These are phyloP conservation scores for Geotrichum histeridarum DNA, from an alignment of 1,139 yeast species.

Conservation along the genomic window DNA sequence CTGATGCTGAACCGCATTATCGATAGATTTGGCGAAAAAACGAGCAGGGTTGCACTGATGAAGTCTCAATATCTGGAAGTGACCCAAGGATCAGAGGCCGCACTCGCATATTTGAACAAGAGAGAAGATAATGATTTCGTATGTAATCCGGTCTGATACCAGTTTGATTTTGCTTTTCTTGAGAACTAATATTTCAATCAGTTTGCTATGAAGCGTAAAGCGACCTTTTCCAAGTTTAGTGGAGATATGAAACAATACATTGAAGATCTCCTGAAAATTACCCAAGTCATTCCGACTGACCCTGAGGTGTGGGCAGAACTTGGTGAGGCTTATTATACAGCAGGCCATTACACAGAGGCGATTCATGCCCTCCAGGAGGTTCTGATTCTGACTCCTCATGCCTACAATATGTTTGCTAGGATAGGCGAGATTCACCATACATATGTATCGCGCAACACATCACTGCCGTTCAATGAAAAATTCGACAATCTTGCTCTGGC, in stretches of 20 bases:
- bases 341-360: conserved; percentile 66
- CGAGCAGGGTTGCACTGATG: conserved; percentile 56
- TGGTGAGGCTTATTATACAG: conserved; percentile 52
- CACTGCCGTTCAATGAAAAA: conserved; percentile 18
- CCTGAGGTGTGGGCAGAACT: conserved; percentile 73
- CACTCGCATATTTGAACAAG: conserved; percentile 38
- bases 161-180: background rate
- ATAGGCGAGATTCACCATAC: conserved; percentile 48
- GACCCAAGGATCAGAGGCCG: conserved; percentile 45
- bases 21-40: conserved; percentile 55
- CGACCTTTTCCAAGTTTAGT: conserved; percentile 34
- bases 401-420: conserved; percentile 64
- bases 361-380: conserved; percentile 66
- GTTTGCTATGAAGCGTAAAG: conserved; percentile 37
- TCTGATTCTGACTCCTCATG: conserved; percentile 60
- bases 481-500: conserved; percentile 35
- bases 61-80: conserved; percentile 56
- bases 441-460: conserved; percentile 22
- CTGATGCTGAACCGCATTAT: conserved; percentile 54
- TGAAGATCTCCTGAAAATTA: conserved; percentile 45
- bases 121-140: conserved; percentile 37
- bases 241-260: conserved; percentile 43
- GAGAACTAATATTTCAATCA: background rate
- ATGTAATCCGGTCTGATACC: background rate
- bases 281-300: conserved; percentile 65